These are phyloP conservation scores for Fusarium sp. DNA, from an alignment of 2,329 filamentous ascomycete species.

Conservation along the genomic window DNA sequence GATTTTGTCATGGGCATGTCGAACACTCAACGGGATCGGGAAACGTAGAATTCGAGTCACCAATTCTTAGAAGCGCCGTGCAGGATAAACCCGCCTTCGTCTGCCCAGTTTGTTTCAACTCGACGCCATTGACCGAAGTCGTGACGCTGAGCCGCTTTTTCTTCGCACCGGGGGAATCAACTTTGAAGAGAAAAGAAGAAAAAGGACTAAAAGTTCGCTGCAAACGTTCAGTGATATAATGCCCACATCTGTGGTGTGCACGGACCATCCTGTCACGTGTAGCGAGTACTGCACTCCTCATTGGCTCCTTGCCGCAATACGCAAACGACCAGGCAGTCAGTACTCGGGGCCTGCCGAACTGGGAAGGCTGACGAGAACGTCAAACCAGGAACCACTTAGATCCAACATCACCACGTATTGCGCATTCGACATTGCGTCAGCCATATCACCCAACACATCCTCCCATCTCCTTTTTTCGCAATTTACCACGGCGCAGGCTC, in stretches of 20 bases:
- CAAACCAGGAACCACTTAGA: slow-evolving; percentile 40
- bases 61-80: slow-evolving; percentile 75
- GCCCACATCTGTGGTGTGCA: slow-evolving; percentile 33
- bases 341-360: slow-evolving; percentile 36
- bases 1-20: slow-evolving; percentile 58
- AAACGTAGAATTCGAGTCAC: slow-evolving; percentile 66
- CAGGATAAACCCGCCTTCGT: slow-evolving; percentile 59
- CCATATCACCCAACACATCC: background rate
- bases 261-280: slow-evolving; percentile 49
- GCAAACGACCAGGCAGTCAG: slow-evolving; percentile 42
- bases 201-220: slow-evolving; percentile 28
- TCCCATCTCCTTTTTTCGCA: background rate
- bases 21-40: slow-evolving; percentile 75
- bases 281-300: slow-evolving; percentile 5
- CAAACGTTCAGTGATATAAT: slow-evolving; percentile 35
- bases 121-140: slow-evolving; percentile 57
- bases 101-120: slow-evolving; percentile 72
- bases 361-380: slow-evolving; percentile 45
- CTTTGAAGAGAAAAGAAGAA: slow-evolving; percentile 59
- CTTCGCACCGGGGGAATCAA: slow-evolving; percentile 70
- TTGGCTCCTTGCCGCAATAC: slow-evolving; percentile 45
- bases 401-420: slow-evolving; percentile 36
- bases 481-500: background rate
- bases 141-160: slow-evolving; percentile 65
- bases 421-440: slow-evolving; percentile 31